These are phyloP conservation scores for Hericium alpestre DNA, from an alignment of 768 basidiomycete genomes.

Conservation along the genomic window DNA sequence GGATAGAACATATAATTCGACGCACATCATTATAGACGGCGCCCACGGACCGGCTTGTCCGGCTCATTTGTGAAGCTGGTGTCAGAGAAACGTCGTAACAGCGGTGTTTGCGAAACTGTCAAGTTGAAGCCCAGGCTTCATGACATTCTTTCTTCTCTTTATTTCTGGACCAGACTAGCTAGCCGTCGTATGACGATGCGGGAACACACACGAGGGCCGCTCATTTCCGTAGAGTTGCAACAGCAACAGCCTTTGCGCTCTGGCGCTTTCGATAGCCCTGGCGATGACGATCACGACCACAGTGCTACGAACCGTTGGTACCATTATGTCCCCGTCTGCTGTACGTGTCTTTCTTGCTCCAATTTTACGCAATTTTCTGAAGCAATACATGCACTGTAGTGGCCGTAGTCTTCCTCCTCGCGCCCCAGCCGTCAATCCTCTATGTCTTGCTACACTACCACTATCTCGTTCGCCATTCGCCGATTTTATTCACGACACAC, in stretches of 20 bases:
- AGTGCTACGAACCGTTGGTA: constrained; percentile 7
- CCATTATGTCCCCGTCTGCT: constrained; percentile 9
- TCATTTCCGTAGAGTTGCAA: background rate
- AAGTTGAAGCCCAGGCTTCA: no score
- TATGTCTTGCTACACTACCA: constrained; percentile 60
- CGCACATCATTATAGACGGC: no score
- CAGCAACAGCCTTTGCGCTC: background rate
- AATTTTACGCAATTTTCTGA: background rate
- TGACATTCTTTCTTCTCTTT: no score
- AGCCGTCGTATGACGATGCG: background rate
- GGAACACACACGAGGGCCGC: background rate
- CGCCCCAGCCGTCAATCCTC: constrained; percentile 67
- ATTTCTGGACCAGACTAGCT: no score
- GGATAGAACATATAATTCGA: no score
- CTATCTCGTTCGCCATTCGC: constrained; percentile 39
- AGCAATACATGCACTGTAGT: constrained; percentile 18
- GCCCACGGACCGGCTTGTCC: no score
- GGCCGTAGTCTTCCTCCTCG: constrained; percentile 46
- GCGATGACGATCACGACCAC: constrained; percentile 6
- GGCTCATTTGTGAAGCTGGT: no score
- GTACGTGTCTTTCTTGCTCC: background rate
- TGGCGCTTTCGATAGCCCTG: background rate
- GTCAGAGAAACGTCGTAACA: no score
- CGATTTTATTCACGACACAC: constrained; percentile 40
- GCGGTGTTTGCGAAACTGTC: no score